These are phyloP conservation scores for Blastobotrys attinorum DNA, from an alignment of 805 yeast genomes.

Conservation along the genomic window DNA sequence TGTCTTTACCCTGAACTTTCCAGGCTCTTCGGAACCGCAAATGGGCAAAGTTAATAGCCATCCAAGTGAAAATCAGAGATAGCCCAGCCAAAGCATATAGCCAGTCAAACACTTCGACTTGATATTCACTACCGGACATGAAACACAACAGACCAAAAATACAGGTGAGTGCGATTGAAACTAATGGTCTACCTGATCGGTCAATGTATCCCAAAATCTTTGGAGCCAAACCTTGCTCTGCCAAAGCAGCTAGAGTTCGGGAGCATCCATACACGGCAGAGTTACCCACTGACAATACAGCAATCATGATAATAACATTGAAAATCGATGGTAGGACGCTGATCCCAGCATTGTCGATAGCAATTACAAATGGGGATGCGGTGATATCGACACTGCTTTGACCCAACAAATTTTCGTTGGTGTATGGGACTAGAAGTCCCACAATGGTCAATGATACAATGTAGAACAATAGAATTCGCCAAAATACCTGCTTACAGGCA, in stretches of 20 bases:
- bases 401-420: conserved; percentile 42
- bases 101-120: conserved; percentile 51
- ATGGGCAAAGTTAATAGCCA: conserved; percentile 57
- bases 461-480: conserved; percentile 72
- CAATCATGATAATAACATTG: conserved; percentile 61
- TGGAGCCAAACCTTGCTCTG: conserved; percentile 61
- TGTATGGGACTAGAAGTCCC: conserved; percentile 69
- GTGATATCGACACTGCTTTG: conserved; percentile 46
- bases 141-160: conserved; percentile 51
- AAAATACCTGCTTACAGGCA: conserved; percentile 75
- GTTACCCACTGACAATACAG: conserved; percentile 68
- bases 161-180: conserved; percentile 45
- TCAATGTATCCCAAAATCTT: conserved; percentile 59
- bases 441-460: conserved; percentile 47
- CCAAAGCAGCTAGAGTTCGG: conserved; percentile 59
- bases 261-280: conserved; percentile 65
- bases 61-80: conserved; percentile 69
- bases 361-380: conserved; percentile 70
- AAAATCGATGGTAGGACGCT: conserved; percentile 58
- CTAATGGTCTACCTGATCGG: conserved; percentile 68
- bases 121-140: conserved; percentile 49
- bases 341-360: conserved; percentile 60
- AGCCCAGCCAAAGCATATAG: conserved; percentile 63
- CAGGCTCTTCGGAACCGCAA: conserved; percentile 57
- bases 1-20: conserved; percentile 46